Base-by-base conservation (phyloP, 2,329 filamentous ascomycete genomes). In the Huntiella abstrusa region DNA sequence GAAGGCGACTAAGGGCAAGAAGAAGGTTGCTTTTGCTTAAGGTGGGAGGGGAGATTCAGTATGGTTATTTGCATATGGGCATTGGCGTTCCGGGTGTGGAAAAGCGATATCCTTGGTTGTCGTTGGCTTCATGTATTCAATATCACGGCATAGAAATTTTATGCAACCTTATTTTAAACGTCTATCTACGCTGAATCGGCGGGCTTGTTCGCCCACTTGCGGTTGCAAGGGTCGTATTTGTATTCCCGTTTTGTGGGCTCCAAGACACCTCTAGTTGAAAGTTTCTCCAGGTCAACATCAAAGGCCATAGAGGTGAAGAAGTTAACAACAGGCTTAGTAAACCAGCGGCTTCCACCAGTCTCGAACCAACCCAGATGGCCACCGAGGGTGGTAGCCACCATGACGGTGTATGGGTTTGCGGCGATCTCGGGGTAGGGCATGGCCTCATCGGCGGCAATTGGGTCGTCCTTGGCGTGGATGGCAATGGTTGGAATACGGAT, bases 291-390 rank as follows among this genome's bases (percentile, higher is more conserved):
- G 53, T 93, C 75, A 38, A 87, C 72, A 56, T 73, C 62, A 41
- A 66, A 68, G 0, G 65, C 70, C 63, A 76, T 67, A 39, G 62
- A 60, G 48, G 70, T 72, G 33, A 73, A 55, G 54, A 73, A 71
- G 51, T 70, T 71, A 54, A 61, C 62, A 15, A 88, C 83, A 39
- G 87, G 85, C 56, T 78, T 81, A 16, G 79, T 71, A 60, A 93
- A 86, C 92, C 91, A 98, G 55, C 91, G 71, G 12, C 72, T 70
- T 5, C 91, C 88, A 39, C 81, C 81, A 13, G 73, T 57, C 60
- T 96, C 84, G 58, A 93, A 96, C 83, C 87, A 98, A 43, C 83
- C 82, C 5, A 98, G 66, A 62, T 98, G 91, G 0, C 91, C 91
- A 36, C 91, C 91, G 34, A 86, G 70, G 0, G 83, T 83, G 0